Base-by-base conservation (phyloP, 2,329 filamentous ascomycete species). In the Sporothrix sp. region DNA sequence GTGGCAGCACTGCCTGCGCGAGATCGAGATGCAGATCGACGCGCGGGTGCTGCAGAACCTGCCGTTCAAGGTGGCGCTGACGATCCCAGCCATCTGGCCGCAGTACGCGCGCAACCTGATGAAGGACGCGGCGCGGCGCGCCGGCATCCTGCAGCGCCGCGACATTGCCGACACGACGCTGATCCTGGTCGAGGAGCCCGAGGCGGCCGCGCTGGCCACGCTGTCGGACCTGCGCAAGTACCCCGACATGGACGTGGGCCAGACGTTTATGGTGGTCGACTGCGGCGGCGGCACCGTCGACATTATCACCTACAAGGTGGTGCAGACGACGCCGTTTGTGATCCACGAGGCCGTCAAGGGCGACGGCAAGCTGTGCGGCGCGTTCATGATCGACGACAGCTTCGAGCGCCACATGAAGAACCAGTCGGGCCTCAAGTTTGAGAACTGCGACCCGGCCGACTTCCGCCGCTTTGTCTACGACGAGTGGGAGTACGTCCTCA, bases 241-340 rank as follows among this genome's bases (percentile, higher is more conserved):
- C n/a, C 18, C 2, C 3, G 47, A 50, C 3, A 38, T 48, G 2
- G 32, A 52, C 52, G 28, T 35, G 0, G 57, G 52, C 9, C 57
- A 61, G 25, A 57, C 33, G 2, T 62, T 63, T 21, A 58, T 64
- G 2, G 53, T 64, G 6, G 58, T 55, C 27, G 63, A 65, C 44
- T 58, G 60, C 25, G 63, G 63, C 20, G 63, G 64, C n/a, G 62
- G 62, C 2, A 65, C 63, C 0, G 59, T 58, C 1, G 75, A 78
- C 58, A 62, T 78, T 18, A 76, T 78, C 52, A 73, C 71, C 7
- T 78, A 78, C 54, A 68, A 71, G 51, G 68, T 78, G 35, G 8
- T 39, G 32, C 33, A 42, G 20, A 32, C 35, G 16, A 16, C 20
- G 11, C 37, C 49, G n/a, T 61, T 76, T 7, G 65, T 71, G 52